These are phyloP conservation scores for Hamamelis virginiana DNA, from an alignment of 164 flowering plant species.

Conservation along the genomic window DNA sequence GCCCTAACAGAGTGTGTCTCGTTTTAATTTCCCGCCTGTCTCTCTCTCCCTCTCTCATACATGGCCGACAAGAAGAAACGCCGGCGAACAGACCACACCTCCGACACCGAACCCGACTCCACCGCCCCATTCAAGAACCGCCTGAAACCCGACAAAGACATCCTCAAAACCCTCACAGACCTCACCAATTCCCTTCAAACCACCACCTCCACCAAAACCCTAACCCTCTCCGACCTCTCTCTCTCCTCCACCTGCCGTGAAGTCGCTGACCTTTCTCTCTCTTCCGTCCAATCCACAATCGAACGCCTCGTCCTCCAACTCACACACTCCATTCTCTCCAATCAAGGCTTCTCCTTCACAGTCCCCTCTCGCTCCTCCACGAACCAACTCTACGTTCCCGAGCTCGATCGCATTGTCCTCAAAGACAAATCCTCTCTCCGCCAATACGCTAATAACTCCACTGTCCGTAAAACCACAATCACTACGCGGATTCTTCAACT, in stretches of 20 bases:
- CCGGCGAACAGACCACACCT: slow-evolving; percentile 29
- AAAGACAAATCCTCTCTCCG: slow-evolving; percentile 74
- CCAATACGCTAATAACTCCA: slow-evolving; percentile 60
- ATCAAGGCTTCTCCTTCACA: slow-evolving; percentile 72
- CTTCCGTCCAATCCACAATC: slow-evolving; percentile 65
- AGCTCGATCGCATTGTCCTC: slow-evolving; percentile 92
- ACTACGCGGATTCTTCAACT: slow-evolving; percentile 73
- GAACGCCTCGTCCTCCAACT: slow-evolving; percentile 49
- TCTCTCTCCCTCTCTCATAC: not conserved
- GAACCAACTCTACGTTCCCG: slow-evolving; percentile 94
- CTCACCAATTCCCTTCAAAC: slow-evolving; percentile 24
- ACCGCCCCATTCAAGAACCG: slow-evolving; percentile 58
- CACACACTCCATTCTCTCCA: slow-evolving; percentile 69
- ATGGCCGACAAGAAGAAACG: slow-evolving; percentile 74
- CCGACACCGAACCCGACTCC: slow-evolving; percentile 26
- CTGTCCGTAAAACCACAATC: slow-evolving; percentile 84
- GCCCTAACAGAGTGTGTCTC: too few relatives aligned
- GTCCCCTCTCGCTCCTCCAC: slow-evolving; percentile 82
- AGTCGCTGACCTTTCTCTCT: slow-evolving; percentile 74
- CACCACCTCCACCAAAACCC: slow-evolving; percentile 40
- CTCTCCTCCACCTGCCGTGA: slow-evolving; percentile 82
- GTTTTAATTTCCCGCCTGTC: slow-evolving; percentile 17
- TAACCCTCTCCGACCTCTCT: slow-evolving; percentile 66
- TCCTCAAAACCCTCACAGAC: slow-evolving; percentile 42
- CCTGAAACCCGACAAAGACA: slow-evolving; percentile 58